phyloP scores from a whole-genome alignment of 805 yeast genomes.

The Yamadazyma endophytica region DNA sequence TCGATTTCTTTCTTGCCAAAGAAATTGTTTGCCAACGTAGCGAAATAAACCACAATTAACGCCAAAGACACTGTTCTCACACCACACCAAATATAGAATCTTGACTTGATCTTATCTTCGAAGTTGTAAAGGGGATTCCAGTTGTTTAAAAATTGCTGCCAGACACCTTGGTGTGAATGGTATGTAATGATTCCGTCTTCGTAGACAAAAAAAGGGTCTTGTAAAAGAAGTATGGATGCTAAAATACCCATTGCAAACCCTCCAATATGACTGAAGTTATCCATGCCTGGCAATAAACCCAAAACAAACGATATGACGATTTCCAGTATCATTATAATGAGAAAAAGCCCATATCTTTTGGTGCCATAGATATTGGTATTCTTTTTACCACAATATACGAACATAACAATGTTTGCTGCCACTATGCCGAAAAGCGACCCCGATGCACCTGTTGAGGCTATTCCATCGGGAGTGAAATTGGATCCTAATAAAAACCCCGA shows the following conservation, averaged over 20 bases:
- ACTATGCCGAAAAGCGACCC: constrained; percentile 70
- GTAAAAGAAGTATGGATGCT: constrained; percentile 44
- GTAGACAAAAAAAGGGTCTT: constrained; percentile 52
- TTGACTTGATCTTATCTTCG: constrained; percentile 27
- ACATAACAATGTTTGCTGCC: constrained; percentile 55
- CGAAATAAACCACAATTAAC: constrained; percentile 48
- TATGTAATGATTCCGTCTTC: constrained; percentile 36
- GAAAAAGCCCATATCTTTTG: constrained; percentile 42
- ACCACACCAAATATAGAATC: constrained; percentile 50
- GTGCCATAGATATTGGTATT: constrained; percentile 43
- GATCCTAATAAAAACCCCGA: constrained; percentile 67
- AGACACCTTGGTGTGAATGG: constrained; percentile 22
- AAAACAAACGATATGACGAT: constrained; percentile 55
- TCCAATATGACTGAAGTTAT: constrained; percentile 72
- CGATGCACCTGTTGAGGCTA: constrained; percentile 65
- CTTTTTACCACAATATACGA: constrained; percentile 49
- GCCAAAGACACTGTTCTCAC: constrained; percentile 44
- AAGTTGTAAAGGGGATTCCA: constrained; percentile 38
- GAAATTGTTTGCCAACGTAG: constrained; percentile 45
- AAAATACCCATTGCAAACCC: constrained; percentile 64
- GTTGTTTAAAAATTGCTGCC: constrained; percentile 29
- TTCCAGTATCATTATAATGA: constrained; percentile 50
- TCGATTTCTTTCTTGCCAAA: constrained; percentile 22
- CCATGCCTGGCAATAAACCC: constrained; percentile 70
- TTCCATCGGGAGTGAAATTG: constrained; percentile 63